A percentile compares a stretch with the other conserved stretches of the same genome.
phyloP scores from a whole-genome alignment of 345 rosid genomes.

The Rhizophora apiculata region DNA sequence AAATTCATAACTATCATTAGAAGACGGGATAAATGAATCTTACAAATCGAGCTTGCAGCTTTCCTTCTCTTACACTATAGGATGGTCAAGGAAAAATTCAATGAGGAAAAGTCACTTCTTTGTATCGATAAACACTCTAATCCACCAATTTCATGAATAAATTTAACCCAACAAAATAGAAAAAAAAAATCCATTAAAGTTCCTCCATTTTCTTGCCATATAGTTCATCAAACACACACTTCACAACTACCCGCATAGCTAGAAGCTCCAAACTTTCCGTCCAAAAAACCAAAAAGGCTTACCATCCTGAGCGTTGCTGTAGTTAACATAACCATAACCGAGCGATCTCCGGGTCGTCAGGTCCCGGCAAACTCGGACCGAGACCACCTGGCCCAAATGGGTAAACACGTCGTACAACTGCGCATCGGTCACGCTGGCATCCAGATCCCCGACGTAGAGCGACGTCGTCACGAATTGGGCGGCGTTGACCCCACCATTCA shows the following conservation, averaged over 20 bases:
- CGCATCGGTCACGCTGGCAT: slow-evolving; percentile 63
- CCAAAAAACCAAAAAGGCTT: slow-evolving; percentile 2
- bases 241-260: background rate
- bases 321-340: slow-evolving; percentile 89
- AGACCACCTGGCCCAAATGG: slow-evolving; percentile 78
- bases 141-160: too few species aligned
- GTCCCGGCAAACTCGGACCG: slow-evolving; percentile 82
- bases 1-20: too few species aligned
- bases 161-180: background rate
- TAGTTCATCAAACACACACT: background rate
- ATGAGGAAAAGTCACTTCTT: too few species aligned
- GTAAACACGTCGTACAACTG: slow-evolving; percentile 80
- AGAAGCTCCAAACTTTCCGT: background rate
- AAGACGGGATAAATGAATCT: too few species aligned
- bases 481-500: slow-evolving; percentile 36
- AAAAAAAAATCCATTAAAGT: background rate
- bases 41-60: too few species aligned
- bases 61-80: too few species aligned
- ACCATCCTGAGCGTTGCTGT: slow-evolving; percentile 73
- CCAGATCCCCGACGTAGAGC: slow-evolving; percentile 94
- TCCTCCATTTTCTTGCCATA: background rate
- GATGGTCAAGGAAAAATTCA: too few species aligned
- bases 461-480: slow-evolving; percentile 65
- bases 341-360: slow-evolving; percentile 72
- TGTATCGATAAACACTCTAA: too few species aligned